Percentiles rank a stretch among this genome's conserved stretches.
phyloP scores from a whole-genome alignment of 352 stramenopile genomes.

The Phytophthora meadii region DNA sequence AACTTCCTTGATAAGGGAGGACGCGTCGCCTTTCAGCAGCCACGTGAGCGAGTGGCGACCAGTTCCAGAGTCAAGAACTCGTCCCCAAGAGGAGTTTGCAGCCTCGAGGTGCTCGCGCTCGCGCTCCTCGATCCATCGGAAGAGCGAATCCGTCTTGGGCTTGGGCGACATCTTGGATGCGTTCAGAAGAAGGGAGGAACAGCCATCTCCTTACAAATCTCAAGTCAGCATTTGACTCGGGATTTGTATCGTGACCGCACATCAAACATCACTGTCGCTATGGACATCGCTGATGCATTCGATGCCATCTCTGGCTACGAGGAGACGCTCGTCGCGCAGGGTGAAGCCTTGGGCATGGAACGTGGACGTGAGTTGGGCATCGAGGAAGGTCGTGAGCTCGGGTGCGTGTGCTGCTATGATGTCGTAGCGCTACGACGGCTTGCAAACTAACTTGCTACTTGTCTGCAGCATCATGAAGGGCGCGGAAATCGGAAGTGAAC shows the following conservation, averaged over 20 bases:
- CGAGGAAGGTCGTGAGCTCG: constrained; percentile 77
- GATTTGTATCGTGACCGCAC: constrained; percentile 21
- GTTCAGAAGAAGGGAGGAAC: neutral
- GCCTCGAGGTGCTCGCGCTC: constrained; percentile 38
- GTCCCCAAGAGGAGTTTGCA: constrained; percentile 48
- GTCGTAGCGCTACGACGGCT: neutral
- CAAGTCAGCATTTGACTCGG: constrained; percentile 12
- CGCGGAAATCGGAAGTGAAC: constrained; percentile 81
- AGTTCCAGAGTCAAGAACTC: constrained; percentile 91
- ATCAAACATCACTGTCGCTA: too few species aligned
- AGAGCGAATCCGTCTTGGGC: constrained; percentile 74
- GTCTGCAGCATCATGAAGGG: constrained; percentile 70
- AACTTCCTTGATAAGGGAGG: constrained; percentile 40
- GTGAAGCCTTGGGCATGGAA: constrained; percentile 65
- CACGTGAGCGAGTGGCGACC: constrained; percentile 90
- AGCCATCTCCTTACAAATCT: constrained; percentile 19
- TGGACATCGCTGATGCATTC: constrained; percentile 79
- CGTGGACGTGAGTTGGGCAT: constrained; percentile 65
- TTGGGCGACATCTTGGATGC: constrained; percentile 17
- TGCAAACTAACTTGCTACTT: constrained; percentile 3
- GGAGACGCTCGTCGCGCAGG: constrained; percentile 72
- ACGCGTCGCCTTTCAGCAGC: constrained; percentile 56
- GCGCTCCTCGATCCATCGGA: constrained; percentile 75
- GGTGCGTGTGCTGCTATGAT: constrained; percentile 43
- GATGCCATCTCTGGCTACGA: constrained; percentile 78